phyloP scores from a whole-genome alignment of 1,284 basidiomycete genomes.

The Pseudozyma pruni region DNA sequence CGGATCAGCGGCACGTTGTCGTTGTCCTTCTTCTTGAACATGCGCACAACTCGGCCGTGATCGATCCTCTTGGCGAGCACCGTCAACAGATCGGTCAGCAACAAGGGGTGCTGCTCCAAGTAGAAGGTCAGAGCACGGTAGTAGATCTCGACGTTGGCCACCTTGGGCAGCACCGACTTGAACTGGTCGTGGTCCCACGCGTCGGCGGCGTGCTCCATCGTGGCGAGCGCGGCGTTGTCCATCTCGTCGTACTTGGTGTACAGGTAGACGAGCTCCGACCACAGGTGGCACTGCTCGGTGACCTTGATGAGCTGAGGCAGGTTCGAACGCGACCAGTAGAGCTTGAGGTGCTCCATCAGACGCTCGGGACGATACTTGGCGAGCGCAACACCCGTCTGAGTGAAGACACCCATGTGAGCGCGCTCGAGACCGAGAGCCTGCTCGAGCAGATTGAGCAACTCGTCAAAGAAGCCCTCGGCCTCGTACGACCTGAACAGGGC shows the following conservation, averaged over 20 bases:
- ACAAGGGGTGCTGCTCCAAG: conserved; percentile 89
- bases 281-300: conserved; percentile 94
- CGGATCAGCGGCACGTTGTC: conserved; percentile 96
- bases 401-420: conserved; percentile 87
- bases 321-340: conserved; percentile 97
- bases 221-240: conserved; percentile 93
- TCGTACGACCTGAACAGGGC: conserved; percentile 88
- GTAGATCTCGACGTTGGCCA: conserved; percentile 98
- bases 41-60: conserved; percentile 91
- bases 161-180: conserved; percentile 70
- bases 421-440: conserved; percentile 91
- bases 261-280: conserved; percentile 97
- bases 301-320: conserved; percentile 95
- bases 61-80: conserved; percentile 93
- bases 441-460: conserved; percentile 89
- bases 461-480: conserved; percentile 90
- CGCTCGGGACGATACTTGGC: conserved; percentile 97
- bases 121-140: conserved; percentile 77
- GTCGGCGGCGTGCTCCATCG: conserved; percentile 96
- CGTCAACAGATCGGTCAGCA: conserved; percentile 91
- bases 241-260: conserved; percentile 98
- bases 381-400: conserved; percentile 91
- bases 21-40: conserved; percentile 84
- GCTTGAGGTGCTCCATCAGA: conserved; percentile 98
- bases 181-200: conserved; percentile 99